Evolutionary conservation across 495 filamentous ascomycete genomes (phyloP), one percentile per base, ranked within the genome.

Genomic region (Lichina pygmaea): DNA sequence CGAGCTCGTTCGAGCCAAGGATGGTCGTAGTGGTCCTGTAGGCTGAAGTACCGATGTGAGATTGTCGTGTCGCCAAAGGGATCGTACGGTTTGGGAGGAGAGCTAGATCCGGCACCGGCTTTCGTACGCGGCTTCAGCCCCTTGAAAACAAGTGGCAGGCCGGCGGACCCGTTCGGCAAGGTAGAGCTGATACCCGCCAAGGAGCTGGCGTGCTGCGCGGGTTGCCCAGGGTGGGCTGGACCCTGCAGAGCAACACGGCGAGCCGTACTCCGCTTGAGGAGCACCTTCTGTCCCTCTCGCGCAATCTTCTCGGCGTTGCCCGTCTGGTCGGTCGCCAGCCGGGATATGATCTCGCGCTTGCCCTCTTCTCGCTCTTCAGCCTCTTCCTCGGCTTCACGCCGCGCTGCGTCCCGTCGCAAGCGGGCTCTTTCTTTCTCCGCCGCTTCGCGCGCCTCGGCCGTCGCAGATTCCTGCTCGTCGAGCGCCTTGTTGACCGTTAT

Each of bases 11-110:
- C 73, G 7, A 94, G 65, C 60, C 70, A 78, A 9, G 66, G 59
- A 39, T 68, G 52, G 17, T 70, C 65, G 48, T 93, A 92, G 38
- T 67, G 60, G 17, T 71, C 60, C 52, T 69, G 71, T n/a, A 86
- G 52, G 13, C 66, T 60, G 54, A 77, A 89, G 53, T 83, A 73
- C 33, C 72, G 72, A 50, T 64, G 62, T 11, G 42, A 43, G 44
- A 81, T 68, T 15, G 70, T 67, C 45, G 81, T 51, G 0, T 82
- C 86, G 6, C 73, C 82, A 54, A 93, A 89, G 2, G 86, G 78
- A 66, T 95, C 86, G 57, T 89, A 94, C 2, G 80, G 73, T 48
- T 77, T 73, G 24, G 24, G 24, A 1, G 24, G 24, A 24, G 24
- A 24, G 24, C 24, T 24, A 4, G 24, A 24, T 24, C 24, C 24